Percentiles rank a stretch among this genome's conserved stretches.
phyloP scores from a whole-genome alignment of 495 filamentous ascomycete genomes.

The Tetracladium setigerum region DNA sequence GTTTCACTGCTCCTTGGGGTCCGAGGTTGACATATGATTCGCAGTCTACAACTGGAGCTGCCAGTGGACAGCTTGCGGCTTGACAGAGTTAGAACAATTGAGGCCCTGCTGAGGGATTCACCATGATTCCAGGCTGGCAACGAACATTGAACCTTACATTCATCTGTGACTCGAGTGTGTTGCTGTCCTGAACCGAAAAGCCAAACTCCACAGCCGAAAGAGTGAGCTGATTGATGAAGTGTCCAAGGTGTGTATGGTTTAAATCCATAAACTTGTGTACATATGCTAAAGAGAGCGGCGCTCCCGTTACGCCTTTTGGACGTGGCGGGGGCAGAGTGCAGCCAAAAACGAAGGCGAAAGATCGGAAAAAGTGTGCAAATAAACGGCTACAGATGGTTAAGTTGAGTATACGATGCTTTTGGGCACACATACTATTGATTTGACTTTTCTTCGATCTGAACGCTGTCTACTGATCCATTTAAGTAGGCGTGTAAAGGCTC shows the following conservation, averaged over 20 bases:
- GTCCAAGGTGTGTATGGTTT: conserved; percentile 15
- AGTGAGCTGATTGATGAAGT: conserved; percentile 20
- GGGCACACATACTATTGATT: conserved; percentile 16
- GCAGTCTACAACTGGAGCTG: conserved; percentile 14
- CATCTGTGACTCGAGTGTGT: conserved; percentile 4
- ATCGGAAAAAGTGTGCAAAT: conserved; percentile 14
- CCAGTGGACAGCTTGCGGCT: conserved; percentile 12
- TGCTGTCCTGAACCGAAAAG: conserved; percentile 15
- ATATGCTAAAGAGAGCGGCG: conserved; percentile 6
- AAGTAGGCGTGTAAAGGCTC: conserved; percentile 11
- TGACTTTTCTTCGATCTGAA: conserved; percentile 7
- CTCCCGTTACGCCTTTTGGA: conserved; percentile 1
- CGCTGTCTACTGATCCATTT: conserved; percentile 1
- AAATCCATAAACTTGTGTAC: conserved; percentile 23
- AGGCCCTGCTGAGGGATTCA: not conserved
- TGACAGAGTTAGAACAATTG: conserved; percentile 15
- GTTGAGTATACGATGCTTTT: not conserved
- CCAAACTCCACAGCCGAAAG: conserved; percentile 8
- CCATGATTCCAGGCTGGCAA: conserved; percentile 5
- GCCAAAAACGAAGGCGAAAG: conserved; percentile 15
- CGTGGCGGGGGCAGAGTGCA: conserved; percentile 11
- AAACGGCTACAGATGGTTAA: conserved; percentile 10
- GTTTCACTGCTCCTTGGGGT: not conserved
- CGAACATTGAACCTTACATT: conserved; percentile 17
- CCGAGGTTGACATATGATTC: conserved; percentile 12